phyloP scores from a whole-genome alignment of 805 yeast species.

The Metschnikowia cerradonensis region DNA sequence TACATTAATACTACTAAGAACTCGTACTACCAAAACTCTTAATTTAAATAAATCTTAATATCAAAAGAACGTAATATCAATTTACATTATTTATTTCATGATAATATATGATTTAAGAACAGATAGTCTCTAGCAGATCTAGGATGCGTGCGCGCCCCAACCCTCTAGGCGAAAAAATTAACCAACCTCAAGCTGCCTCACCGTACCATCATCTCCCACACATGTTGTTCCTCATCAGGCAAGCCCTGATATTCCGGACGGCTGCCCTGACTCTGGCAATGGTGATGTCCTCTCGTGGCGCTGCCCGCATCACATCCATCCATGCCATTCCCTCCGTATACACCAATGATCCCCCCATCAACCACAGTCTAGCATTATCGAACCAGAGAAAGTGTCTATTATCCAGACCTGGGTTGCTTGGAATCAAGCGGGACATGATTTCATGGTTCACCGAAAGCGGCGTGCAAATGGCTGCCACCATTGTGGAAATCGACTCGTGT shows the following conservation, averaged over 20 bases:
- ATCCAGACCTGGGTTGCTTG: constrained; percentile 77
- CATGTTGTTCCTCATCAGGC: constrained; percentile 11
- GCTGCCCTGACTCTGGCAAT: constrained; percentile 4
- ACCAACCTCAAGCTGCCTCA: background rate
- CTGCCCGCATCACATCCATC: constrained; percentile 46
- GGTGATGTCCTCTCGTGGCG: constrained; percentile 22
- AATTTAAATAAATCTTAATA: too few species aligned
- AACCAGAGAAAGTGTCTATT: constrained; percentile 71
- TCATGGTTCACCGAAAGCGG: constrained; percentile 75
- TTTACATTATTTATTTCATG: too few species aligned
- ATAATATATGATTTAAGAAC: too few species aligned
- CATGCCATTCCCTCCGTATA: constrained; percentile 47
- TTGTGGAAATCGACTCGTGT: constrained; percentile 79
- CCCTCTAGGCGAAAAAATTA: background rate
- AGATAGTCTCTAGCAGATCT: background rate
- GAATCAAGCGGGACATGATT: constrained; percentile 86
- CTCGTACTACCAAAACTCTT: too few species aligned
- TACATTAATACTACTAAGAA: too few species aligned
- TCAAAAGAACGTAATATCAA: too few species aligned
- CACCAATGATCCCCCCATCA: constrained; percentile 48
- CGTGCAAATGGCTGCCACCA: constrained; percentile 73
- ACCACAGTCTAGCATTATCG: constrained; percentile 65
- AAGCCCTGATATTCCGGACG: constrained; percentile 4
- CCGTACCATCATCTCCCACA: background rate
- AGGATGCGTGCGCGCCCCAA: constrained; percentile 7